Evolutionary conservation across 306 rosid species (phyloP), one percentile per base, ranked within the genome.

Genomic region (Glycine tomentella): DNA sequence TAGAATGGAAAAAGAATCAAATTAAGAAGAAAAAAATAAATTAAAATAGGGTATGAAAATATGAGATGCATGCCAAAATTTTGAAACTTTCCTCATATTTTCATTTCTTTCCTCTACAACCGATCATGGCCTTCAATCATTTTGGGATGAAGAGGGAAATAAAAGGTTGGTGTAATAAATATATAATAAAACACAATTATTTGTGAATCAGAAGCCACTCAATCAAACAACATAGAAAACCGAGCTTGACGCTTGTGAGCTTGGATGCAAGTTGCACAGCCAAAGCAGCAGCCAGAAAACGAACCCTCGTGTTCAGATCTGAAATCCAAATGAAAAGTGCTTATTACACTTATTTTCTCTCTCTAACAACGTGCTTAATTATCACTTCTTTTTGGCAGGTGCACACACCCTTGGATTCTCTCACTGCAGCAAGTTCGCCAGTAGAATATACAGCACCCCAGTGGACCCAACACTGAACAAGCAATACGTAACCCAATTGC

Each of bases 321-420:
- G 10, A 66, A 62, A 5, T 44, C 44, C 55, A 52, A 65, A 55
- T n/a, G 4, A 74, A 56, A 7, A 74, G 25, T 8, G 9, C 20
- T 56, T 56, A 15, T 6, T 15, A 16, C 2, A 7, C 4, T 16
- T 16, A 17, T 4, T 16, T 20, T 1, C 6, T 71, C 14, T 56
- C 61, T 72, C 11, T 5, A 14, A 5, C 8, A 76, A 82, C 59
- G 48, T 69, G 72, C 11, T 57, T n/a, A 44, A 73, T 53, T 49
- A 56, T 59, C 38, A 15, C 44, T 42, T 86, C 3, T 36, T 4
- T 36, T 36, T 36, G 3, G 62, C 88, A 93, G 98, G 87, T 34
- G 98, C 97, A 4, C 98, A 93, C 79, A 89, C 92, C 70, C 84
- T 91, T 0, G 98, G 98, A 80, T 91, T 90, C 88, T 91, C 98